Evolutionary conservation across 2,329 filamentous ascomycete genomes (phyloP).

Genomic region (Colletotrichum truncatum): DNA sequence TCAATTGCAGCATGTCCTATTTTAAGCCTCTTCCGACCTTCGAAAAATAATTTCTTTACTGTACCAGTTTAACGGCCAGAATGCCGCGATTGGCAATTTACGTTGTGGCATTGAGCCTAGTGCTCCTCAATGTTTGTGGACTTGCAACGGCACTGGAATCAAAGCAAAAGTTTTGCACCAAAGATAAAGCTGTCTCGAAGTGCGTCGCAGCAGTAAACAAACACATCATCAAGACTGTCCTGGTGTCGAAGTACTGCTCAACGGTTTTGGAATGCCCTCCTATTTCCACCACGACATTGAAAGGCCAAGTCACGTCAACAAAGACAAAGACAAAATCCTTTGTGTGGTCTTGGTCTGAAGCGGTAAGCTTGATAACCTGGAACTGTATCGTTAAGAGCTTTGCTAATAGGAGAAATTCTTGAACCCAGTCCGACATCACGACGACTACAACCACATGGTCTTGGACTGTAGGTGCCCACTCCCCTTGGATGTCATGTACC

Average conservation of each 20-base stretch:
- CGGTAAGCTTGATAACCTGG: background rate
- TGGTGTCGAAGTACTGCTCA: background rate
- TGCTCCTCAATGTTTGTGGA: too few species aligned
- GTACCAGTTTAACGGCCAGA: too few species aligned
- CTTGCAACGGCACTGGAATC: too few species aligned
- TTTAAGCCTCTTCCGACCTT: too few species aligned
- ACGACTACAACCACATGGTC: background rate
- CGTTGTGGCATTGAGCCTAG: too few species aligned
- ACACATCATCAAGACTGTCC: background rate
- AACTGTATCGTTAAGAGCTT: background rate
- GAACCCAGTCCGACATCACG: background rate
- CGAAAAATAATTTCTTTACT: too few species aligned
- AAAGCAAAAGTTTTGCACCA: conserved; percentile 3
- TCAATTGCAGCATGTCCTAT: too few species aligned
- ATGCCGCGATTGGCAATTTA: too few species aligned
- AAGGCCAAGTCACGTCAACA: background rate
- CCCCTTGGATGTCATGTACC: background rate
- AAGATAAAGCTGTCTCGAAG: background rate
- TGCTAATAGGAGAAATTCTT: too few species aligned
- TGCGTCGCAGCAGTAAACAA: conserved; percentile 2
- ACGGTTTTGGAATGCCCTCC: background rate
- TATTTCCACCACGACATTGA: background rate
- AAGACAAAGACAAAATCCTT: background rate
- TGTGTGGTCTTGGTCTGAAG: background rate
- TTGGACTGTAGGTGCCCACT: background rate